Evolutionary conservation across 352 stramenopile genomes (phyloP), one percentile per base, ranked within the genome.

Genomic region (Phytophthora foliorum): DNA sequence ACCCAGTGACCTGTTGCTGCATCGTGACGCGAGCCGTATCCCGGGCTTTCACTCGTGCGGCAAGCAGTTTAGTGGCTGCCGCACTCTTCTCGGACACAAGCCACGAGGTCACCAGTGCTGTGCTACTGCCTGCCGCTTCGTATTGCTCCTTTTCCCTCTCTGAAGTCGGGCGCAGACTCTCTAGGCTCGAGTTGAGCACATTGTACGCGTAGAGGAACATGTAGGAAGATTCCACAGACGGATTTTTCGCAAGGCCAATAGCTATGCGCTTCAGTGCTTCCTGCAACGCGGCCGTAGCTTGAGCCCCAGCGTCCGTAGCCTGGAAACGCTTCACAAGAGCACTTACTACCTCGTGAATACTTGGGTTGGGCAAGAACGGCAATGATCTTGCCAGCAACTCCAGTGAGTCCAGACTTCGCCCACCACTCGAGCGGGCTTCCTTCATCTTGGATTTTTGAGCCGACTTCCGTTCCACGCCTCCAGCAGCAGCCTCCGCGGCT

Each of bases 361-460:
- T 84, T 16, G 88, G 73, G 62, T 95, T 95, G 5, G 91, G 91
- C 44, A 97, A 62, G 67, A 97, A 97, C n/a, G 82, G 86, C 24
- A 97, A 81, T 19, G 78, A 93, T 32, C 86, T 84, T 29, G 84
- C 80, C 17, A 97, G 63, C 49, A 97, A 56, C 63, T 97, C 91
- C 1, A 97, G 54, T 3, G 88, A 89, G 52, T 97, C 89, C 34
- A 83, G 77, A 44, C 84, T 88, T 13, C 86, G 87, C 13, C 78
- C 88, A 41, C 81, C 78, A 57, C 74, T 88, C 4, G 81, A 81
- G 51, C 88, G 89, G 27, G 91, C 87, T 51, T 97, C 91, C 70
- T 95, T 95, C 72, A 94, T 97, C 70, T 97, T 96, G 48, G 89
- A 96, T 65, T 97, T 94, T 57, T 49, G 80, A 59, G 32, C 89